phyloP scores from a whole-genome alignment of 176 grass and related monocot species.

The Thinopyrum elongatum region DNA sequence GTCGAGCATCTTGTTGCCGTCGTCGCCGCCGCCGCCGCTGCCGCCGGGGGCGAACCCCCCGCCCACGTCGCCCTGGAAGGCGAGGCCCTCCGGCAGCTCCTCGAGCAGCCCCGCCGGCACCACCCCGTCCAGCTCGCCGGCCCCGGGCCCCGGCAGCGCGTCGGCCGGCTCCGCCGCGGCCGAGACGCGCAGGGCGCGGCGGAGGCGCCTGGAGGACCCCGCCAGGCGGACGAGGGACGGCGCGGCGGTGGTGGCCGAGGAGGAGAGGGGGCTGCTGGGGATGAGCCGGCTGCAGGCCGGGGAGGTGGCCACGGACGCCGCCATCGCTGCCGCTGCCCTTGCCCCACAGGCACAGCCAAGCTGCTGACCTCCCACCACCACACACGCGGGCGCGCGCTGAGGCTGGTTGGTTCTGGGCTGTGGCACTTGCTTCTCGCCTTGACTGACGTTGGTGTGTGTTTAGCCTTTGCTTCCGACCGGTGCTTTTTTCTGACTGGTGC shows the following conservation, averaged over 20 bases:
- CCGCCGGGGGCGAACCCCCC: slow-evolving; percentile 21
- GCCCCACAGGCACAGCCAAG: neutral
- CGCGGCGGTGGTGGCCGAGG: neutral
- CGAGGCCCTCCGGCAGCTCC: slow-evolving; percentile 35
- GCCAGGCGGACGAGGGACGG: slow-evolving; percentile 20
- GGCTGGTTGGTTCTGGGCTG: neutral
- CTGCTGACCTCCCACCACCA: neutral
- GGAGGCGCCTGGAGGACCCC: slow-evolving; percentile 13
- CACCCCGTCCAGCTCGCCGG: neutral
- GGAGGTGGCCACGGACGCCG: slow-evolving; percentile 30
- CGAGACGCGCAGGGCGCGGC: neutral
- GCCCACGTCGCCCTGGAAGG: slow-evolving; percentile 46
- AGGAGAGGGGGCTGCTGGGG: neutral
- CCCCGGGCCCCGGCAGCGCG: slow-evolving; percentile 21
- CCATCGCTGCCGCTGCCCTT: slow-evolving; percentile 15
- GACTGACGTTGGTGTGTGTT: neutral
- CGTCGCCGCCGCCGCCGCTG: neutral
- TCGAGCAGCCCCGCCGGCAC: slow-evolving; percentile 26
- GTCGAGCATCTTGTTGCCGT: slow-evolving; percentile 49
- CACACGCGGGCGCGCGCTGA: neutral
- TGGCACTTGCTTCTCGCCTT: neutral
- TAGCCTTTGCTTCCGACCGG: neutral
- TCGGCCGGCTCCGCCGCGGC: slow-evolving; percentile 31
- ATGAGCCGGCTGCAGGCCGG: slow-evolving; percentile 17
- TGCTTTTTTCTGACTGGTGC: neutral